Conservation (phyloP, 225 moss, liverwort and hornwort species). For the Physcomitrium patens region DNA sequence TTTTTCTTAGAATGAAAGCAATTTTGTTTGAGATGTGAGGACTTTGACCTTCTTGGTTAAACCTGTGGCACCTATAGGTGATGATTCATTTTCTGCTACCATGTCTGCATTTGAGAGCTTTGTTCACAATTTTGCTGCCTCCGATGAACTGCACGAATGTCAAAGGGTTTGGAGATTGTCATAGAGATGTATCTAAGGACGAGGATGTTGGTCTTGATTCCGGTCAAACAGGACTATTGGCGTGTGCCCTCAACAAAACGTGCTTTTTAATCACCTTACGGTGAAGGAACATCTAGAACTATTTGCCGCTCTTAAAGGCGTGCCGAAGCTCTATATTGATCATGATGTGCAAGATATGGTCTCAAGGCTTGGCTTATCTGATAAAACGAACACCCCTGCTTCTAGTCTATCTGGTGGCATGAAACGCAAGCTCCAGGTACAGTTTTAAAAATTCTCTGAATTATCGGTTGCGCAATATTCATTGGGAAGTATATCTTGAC, state of each 20-base stretch:
- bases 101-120: neutral
- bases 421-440: constrained; percentile 97
- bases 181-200: neutral
- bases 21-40: neutral
- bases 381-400: constrained; percentile 72
- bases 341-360: constrained; percentile 83
- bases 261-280: constrained; percentile 76
- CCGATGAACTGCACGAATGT: neutral
- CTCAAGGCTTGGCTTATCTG: constrained; percentile 68
- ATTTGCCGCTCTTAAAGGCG: constrained; percentile 82
- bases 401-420: constrained; percentile 89
- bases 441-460: neutral
- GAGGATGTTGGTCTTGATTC: constrained; percentile 15
- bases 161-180: neutral
- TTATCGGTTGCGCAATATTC: neutral
- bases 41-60: neutral
- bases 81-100: neutral
- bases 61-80: neutral
- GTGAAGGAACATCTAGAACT: constrained; percentile 89
- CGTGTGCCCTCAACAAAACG: constrained; percentile 94
- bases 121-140: neutral
- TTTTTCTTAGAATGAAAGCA: neutral
- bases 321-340: constrained; percentile 63
- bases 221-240: constrained; percentile 76
- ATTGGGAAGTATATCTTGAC: neutral